phyloP scores from a whole-genome alignment of 2,329 filamentous ascomycete genomes.

The Tolypocladium sp. region DNA sequence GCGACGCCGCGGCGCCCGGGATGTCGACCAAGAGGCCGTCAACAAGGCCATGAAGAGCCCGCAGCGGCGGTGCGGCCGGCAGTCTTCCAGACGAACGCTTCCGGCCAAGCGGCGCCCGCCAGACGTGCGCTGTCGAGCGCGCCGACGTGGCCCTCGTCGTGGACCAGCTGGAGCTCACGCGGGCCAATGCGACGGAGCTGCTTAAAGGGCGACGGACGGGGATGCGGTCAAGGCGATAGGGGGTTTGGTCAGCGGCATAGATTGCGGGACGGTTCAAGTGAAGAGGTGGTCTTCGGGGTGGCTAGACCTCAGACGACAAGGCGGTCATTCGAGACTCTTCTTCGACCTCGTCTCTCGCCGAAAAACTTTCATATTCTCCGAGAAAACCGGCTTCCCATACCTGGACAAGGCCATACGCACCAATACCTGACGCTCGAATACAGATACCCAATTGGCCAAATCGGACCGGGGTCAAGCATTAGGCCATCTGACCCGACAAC shows the following conservation, averaged over 20 bases:
- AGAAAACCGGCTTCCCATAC: neutral
- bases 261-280: neutral
- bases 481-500: neutral
- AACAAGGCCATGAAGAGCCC: slow-evolving; percentile 64
- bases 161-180: slow-evolving; percentile 63
- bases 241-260: slow-evolving; percentile 35
- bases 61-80: slow-evolving; percentile 22
- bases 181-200: slow-evolving; percentile 64
- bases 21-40: slow-evolving; percentile 62
- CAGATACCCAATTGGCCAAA: neutral
- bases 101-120: slow-evolving; percentile 22
- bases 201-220: slow-evolving; percentile 63
- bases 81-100: slow-evolving; percentile 15
- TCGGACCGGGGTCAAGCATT: neutral
- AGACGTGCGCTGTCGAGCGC: too few relatives aligned
- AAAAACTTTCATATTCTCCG: neutral
- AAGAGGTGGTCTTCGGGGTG: neutral
- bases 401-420: neutral
- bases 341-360: neutral
- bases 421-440: neutral
- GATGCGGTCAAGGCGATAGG: slow-evolving; percentile 57
- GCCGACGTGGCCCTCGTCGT: slow-evolving; percentile 63
- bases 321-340: neutral
- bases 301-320: neutral
- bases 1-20: slow-evolving; percentile 36